phyloP scores from a whole-genome alignment of 805 yeast species.

The Teunomyces panamensis region DNA sequence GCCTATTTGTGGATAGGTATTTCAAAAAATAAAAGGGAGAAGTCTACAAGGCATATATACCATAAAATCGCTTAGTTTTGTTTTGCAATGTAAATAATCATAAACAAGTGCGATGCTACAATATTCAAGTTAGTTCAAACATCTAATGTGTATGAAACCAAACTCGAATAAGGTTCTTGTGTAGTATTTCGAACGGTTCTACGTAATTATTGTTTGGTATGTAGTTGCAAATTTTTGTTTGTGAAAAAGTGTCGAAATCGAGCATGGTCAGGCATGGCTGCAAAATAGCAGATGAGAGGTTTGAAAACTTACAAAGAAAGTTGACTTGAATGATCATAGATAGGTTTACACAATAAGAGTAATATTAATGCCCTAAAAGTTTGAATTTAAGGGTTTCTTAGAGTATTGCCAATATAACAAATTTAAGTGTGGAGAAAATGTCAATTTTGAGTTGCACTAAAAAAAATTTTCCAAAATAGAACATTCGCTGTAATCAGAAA shows the following conservation, averaged over 20 bases:
- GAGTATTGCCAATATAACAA: neutral
- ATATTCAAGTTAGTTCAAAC: no score
- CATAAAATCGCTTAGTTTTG: no score
- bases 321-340: no score
- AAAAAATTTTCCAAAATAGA: slow-evolving; percentile 1
- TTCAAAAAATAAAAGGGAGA: neutral
- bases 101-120: no score
- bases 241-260: neutral
- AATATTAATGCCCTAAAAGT: no score
- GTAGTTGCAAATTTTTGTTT: neutral
- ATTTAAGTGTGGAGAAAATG: neutral
- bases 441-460: neutral
- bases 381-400: neutral
- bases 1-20: neutral
- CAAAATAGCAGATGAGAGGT: neutral
- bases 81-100: no score
- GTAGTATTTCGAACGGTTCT: no score
- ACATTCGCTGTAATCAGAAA: neutral
- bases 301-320: neutral
- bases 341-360: neutral
- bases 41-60: no score
- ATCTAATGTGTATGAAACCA: no score
- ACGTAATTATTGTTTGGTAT: neutral
- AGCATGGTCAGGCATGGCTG: neutral
- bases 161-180: no score